These are phyloP conservation scores for Datura wrightii DNA, from an alignment of 257 asterid species.

Conservation along the genomic window DNA sequence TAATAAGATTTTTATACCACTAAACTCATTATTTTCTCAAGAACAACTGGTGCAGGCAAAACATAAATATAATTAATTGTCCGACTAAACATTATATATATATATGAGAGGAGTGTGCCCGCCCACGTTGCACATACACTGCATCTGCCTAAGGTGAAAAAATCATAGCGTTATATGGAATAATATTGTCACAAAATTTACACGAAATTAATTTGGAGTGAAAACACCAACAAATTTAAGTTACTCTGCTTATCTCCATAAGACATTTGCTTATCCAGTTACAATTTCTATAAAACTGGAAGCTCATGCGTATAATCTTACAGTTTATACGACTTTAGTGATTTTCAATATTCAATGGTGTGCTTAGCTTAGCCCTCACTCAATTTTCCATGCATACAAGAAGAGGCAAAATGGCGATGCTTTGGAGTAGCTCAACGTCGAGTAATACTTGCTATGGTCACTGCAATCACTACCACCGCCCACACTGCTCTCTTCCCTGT, in stretches of 20 bases:
- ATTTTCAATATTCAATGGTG: not conserved
- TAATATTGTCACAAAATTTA: constrained; percentile 4
- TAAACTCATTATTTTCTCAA: not conserved
- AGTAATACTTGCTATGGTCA: constrained; percentile 64
- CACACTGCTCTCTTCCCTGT: constrained; percentile 49
- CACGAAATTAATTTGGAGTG: not conserved
- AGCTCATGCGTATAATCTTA: not conserved
- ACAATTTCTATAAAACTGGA: not conserved
- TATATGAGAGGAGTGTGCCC: not conserved
- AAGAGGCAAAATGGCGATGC: constrained; percentile 63
- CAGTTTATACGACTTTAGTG: not conserved
- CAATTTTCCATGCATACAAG: constrained; percentile 81
- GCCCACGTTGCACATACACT: not conserved
- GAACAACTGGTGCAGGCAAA: not conserved
- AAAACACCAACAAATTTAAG: not conserved
- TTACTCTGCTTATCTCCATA: not conserved
- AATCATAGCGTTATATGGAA: not conserved
- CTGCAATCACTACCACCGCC: constrained; percentile 50
- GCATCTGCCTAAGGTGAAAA: not conserved
- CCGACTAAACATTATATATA: not conserved
- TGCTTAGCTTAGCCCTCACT: constrained; percentile 44
- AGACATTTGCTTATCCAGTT: not conserved
- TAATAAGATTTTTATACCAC: not conserved
- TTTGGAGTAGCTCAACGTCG: constrained; percentile 64
- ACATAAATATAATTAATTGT: not conserved